A percentile compares a stretch with the other conserved stretches of the same genome.
Evolutionary conservation across 2,329 filamentous ascomycete species (phyloP).

Genomic region (Aspergillus caelatus): DNA sequence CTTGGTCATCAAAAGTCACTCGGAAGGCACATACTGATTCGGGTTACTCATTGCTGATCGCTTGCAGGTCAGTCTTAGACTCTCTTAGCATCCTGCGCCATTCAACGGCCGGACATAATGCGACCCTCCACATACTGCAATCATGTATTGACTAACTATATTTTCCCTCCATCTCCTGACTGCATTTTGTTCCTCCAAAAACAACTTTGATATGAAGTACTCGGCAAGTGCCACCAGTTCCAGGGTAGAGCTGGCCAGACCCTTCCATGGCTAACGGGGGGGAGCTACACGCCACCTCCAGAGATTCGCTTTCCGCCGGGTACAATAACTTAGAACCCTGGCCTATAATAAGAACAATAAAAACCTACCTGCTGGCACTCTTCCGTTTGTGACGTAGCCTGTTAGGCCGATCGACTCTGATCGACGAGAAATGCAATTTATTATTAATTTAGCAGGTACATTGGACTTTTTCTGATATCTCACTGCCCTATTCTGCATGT

Average conservation of each 20-base stretch:
- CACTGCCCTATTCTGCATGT: background rate
- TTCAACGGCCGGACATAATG: background rate
- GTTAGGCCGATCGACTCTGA: background rate
- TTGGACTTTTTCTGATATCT: background rate
- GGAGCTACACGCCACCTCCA: conserved; percentile 3
- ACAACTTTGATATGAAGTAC: background rate
- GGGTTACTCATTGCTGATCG: background rate
- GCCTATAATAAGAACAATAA: conserved; percentile 3
- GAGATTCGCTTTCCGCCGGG: conserved; percentile 2
- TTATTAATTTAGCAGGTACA: background rate
- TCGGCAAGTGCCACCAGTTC: background rate
- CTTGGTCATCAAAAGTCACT: background rate
- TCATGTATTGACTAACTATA: background rate
- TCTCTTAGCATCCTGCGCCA: background rate
- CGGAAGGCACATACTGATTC: background rate
- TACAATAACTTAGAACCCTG: background rate
- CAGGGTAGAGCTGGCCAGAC: background rate
- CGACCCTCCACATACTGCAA: background rate
- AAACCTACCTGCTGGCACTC: background rate
- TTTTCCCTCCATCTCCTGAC: background rate
- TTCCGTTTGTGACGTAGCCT: background rate
- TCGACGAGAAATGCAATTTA: background rate
- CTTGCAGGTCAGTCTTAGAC: background rate
- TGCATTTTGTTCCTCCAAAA: background rate
- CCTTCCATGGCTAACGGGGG: background rate